Base-by-base conservation (phyloP, 192 early-diverging fungal species). In the Backusella macrospora region DNA sequence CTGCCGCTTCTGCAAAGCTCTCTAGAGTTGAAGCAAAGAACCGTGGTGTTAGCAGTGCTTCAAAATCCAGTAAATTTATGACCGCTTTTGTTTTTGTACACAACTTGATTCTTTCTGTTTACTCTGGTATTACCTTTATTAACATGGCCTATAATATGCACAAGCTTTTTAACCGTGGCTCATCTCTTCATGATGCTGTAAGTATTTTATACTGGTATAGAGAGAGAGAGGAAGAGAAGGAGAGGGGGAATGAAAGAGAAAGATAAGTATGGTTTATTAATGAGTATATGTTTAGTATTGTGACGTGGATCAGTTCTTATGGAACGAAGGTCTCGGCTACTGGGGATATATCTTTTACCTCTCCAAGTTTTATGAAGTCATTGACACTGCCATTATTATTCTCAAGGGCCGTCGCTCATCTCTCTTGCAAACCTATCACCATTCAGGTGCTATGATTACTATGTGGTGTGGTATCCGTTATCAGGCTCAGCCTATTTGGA, bases 331-430 rank as follows among this genome's bases (percentile, higher is more conserved):
- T 65, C 87, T 94, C 73, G 91, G 86, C 73, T 93, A 94, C 83
- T 94, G 91, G 86, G 90, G 91, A 47, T 96, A 93, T 65, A 70
- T 93, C 71, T 96, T 96, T 80, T 96, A 96, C 83, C 88, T 96
- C 21, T 92, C 90, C 83, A 94, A 94, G 81, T 93, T 88, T 79
- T 96, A 95, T 82, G 95, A 96, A 78, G 86, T 96, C 40, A 85
- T 96, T 62, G 95, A 96, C 74, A 96, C 95, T 64, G 87, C 90
- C 77, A 95, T 96, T 76, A 92, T 96, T 73, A 76, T 96, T 49
- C 62, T 91, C 29, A 94, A 96, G 78, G 92, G 92, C 37, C 88
- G 89, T 62, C 85, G 85, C 55, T 90, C 92, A 0, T 92, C 91
- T 21, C 84, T 94, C 15, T 83, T 96, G 49, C 93, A 96, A 84